Evolutionary conservation across 352 stramenopile species (phyloP).

Genomic region (Pythium scleroteichum): DNA sequence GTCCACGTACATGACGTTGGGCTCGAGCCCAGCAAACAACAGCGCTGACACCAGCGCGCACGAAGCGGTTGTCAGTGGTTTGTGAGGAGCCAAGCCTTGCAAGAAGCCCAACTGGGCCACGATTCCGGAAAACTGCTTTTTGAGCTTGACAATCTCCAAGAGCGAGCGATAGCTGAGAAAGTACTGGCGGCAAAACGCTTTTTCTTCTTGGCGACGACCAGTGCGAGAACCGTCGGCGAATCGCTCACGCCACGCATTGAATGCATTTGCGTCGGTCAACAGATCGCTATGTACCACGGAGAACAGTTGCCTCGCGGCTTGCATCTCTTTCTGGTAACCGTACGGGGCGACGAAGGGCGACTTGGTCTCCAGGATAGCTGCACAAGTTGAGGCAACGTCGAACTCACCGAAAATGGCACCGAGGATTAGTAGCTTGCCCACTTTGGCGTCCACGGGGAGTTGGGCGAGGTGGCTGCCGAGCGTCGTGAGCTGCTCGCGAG

Average conservation of each 20-base stretch:
- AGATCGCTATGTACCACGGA: conserved; percentile 63
- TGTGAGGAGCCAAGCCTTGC: conserved; percentile 2
- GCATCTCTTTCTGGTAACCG: conserved; percentile 68
- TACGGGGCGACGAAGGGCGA: conserved; percentile 84
- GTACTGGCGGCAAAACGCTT: conserved; percentile 68
- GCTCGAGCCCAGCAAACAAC: conserved; percentile 86
- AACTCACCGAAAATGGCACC: conserved; percentile 93
- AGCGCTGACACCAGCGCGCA: conserved; percentile 64
- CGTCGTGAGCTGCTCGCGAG: conserved; percentile 84
- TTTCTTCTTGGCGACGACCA: conserved; percentile 30
- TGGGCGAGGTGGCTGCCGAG: conserved; percentile 92
- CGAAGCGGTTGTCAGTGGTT: conserved; percentile 48
- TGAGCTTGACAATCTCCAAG: conserved; percentile 69
- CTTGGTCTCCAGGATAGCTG: conserved; percentile 75
- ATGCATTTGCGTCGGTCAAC: conserved; percentile 79
- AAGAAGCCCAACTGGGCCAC: conserved; percentile 74
- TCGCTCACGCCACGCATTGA: conserved; percentile 51
- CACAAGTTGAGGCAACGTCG: conserved; percentile 65
- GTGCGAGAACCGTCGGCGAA: not conserved
- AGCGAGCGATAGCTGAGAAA: conserved; percentile 64
- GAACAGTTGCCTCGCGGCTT: conserved; percentile 60
- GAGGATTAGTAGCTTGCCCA: conserved; percentile 97
- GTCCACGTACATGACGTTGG: conserved; percentile 90
- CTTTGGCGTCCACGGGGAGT: conserved; percentile 95
- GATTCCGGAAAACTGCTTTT: conserved; percentile 70